These are phyloP conservation scores for Neofusicoccum umdonicola DNA, from an alignment of 2,329 filamentous ascomycete genomes.

Conservation along the genomic window DNA sequence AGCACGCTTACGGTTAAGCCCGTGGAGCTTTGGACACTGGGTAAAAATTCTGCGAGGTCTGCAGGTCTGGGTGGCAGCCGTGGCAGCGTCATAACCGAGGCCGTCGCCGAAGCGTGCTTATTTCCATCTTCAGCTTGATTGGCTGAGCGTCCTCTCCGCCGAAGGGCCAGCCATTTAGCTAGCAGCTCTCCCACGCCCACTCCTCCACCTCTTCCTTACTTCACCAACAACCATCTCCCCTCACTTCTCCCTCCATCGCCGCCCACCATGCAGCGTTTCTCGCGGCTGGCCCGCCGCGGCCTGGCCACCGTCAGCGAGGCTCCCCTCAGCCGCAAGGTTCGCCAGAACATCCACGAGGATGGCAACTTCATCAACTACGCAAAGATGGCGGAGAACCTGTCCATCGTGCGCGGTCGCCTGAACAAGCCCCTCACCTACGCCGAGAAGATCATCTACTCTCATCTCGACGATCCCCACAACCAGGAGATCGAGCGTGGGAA, in stretches of 20 bases:
- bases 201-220: constrained; percentile 19
- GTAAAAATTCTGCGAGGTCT: background rate
- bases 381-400: constrained; percentile 98
- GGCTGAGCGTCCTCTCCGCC: background rate
- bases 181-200: background rate
- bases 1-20: background rate
- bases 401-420: constrained; percentile 82
- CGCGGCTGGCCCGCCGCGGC: constrained; percentile 62
- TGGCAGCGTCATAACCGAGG: too few species aligned
- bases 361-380: constrained; percentile 97
- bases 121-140: background rate
- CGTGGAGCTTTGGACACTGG: background rate
- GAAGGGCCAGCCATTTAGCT: background rate
- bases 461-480: constrained; percentile 92
- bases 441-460: constrained; percentile 99
- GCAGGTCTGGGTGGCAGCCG: background rate
- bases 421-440: constrained; percentile 92
- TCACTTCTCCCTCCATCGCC: constrained; percentile 34
- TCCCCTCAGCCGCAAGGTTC: constrained; percentile 90
- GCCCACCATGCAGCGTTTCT: constrained; percentile 66
- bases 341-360: constrained; percentile 96
- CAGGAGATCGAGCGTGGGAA: constrained; percentile 95
- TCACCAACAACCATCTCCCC: constrained; percentile 29
- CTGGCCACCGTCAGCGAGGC: constrained; percentile 86
- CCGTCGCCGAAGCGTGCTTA: too few species aligned